A percentile compares a stretch with the other conserved stretches of the same genome.
These are phyloP conservation scores for Penicillium arizonense DNA, from an alignment of 495 filamentous ascomycete genomes.

Conservation along the genomic window DNA sequence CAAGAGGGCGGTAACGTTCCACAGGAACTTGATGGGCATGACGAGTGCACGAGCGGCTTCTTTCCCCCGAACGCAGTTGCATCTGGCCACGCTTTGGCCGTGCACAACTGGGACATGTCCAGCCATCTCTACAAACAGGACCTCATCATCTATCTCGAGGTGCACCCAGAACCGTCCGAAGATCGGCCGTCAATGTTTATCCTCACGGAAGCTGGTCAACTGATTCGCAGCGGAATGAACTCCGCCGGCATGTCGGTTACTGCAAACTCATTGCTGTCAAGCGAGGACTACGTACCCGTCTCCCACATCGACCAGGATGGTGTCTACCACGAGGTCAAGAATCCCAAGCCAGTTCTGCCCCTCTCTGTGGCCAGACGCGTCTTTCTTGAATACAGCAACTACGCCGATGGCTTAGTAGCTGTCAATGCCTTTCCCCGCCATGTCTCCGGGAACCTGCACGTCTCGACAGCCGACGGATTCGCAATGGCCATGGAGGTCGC, in stretches of 20 bases:
- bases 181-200: slow-evolving; percentile 18
- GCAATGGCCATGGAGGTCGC: slow-evolving; percentile 19
- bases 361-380: slow-evolving; percentile 20
- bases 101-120: slow-evolving; percentile 31
- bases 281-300: too few relatives aligned
- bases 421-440: slow-evolving; percentile 20
- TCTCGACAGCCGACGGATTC: slow-evolving; percentile 24
- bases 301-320: too few relatives aligned
- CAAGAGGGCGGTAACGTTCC: background rate
- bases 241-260: slow-evolving; percentile 16
- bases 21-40: background rate
- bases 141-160: slow-evolving; percentile 24
- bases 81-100: slow-evolving; percentile 12
- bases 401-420: background rate
- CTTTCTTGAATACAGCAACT: slow-evolving; percentile 18
- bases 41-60: slow-evolving; percentile 1
- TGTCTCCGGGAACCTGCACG: slow-evolving; percentile 23
- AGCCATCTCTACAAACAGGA: slow-evolving; percentile 8
- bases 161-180: slow-evolving; percentile 16
- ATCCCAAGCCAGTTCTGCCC: background rate
- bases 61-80: slow-evolving; percentile 8
- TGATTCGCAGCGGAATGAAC: slow-evolving; percentile 28
- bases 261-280: slow-evolving; percentile 8
- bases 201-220: slow-evolving; percentile 28
- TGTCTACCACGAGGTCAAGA: too few relatives aligned